Conservation (phyloP, 805 yeast genomes). For the Ogataea kodamae region DNA sequence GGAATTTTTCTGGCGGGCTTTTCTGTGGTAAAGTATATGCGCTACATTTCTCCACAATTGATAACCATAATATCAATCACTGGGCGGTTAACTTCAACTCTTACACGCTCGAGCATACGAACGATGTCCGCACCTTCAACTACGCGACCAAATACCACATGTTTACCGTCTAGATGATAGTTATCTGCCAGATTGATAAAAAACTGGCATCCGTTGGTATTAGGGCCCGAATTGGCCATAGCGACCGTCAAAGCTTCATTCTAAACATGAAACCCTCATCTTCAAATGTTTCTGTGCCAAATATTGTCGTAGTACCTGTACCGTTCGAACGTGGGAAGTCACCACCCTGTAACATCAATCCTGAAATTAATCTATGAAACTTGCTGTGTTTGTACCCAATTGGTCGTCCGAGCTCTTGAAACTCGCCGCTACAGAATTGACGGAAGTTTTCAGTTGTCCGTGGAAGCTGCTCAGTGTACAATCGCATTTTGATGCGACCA, state of each 20-base stretch:
- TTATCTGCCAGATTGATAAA: conserved; percentile 36
- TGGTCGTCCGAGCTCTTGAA: conserved; percentile 36
- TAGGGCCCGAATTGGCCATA: conserved; percentile 43
- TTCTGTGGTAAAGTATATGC: too few relatives aligned
- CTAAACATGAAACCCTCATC: conserved; percentile 41
- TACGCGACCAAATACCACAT: conserved; percentile 48
- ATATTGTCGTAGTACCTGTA: conserved; percentile 40
- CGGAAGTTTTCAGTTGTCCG: conserved; percentile 49
- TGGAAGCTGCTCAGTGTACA: conserved; percentile 40
- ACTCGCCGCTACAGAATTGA: conserved; percentile 51
- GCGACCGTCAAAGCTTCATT: conserved; percentile 33
- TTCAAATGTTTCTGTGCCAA: conserved; percentile 37
- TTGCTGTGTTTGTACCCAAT: conserved; percentile 40
- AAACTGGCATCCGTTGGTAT: conserved; percentile 47
- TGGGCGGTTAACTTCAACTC: conserved; percentile 22
- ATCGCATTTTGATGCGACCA: conserved; percentile 45
- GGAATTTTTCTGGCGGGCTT: neutral
- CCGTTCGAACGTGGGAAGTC: conserved; percentile 42
- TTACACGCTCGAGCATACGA: conserved; percentile 28
- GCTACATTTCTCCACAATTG: conserved; percentile 28
- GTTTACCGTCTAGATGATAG: conserved; percentile 42
- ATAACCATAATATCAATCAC: conserved; percentile 17
- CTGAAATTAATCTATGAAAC: conserved; percentile 42
- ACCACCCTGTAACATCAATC: conserved; percentile 37
- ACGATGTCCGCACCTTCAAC: conserved; percentile 40